Evolutionary conservation across 371 early-diverging fungal species (phyloP).

Genomic region (Haplosporangium sp.): DNA sequence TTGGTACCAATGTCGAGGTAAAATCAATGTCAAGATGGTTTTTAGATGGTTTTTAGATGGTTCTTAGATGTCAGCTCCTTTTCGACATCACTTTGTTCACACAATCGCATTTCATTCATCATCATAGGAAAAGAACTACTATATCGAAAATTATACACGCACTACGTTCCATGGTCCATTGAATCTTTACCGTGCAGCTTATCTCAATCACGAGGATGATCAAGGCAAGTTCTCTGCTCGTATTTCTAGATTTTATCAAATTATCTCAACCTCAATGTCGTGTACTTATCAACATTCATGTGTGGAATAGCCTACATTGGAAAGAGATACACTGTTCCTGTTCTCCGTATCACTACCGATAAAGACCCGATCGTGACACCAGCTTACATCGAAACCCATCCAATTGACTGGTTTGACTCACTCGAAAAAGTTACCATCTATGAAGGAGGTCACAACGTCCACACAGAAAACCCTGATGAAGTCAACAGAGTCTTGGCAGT

Average conservation of each 20-base stretch:
- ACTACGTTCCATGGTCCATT: slow-evolving; percentile 19
- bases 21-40: too few relatives aligned
- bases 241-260: too few relatives aligned
- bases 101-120: too few relatives aligned
- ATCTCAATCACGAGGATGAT: slow-evolving; percentile 19
- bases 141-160: slow-evolving; percentile 10
- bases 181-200: slow-evolving; percentile 23
- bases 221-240: slow-evolving; percentile 7
- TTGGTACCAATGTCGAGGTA: not conserved
- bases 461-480: slow-evolving; percentile 16
- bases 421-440: not conserved
- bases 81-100: too few relatives aligned
- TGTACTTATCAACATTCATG: not conserved
- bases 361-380: slow-evolving; percentile 9
- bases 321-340: slow-evolving; percentile 5
- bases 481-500: slow-evolving; percentile 2
- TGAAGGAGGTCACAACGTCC: slow-evolving; percentile 4
- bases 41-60: too few relatives aligned
- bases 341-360: slow-evolving; percentile 2
- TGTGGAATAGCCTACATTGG: slow-evolving; percentile 11
- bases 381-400: not conserved
- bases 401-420: not conserved
- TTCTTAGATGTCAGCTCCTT: too few relatives aligned
- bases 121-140: slow-evolving; percentile 21
- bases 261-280: not conserved